Conservation (phyloP, 2,329 filamentous ascomycete species). For the Colletotrichum filicis region DNA sequence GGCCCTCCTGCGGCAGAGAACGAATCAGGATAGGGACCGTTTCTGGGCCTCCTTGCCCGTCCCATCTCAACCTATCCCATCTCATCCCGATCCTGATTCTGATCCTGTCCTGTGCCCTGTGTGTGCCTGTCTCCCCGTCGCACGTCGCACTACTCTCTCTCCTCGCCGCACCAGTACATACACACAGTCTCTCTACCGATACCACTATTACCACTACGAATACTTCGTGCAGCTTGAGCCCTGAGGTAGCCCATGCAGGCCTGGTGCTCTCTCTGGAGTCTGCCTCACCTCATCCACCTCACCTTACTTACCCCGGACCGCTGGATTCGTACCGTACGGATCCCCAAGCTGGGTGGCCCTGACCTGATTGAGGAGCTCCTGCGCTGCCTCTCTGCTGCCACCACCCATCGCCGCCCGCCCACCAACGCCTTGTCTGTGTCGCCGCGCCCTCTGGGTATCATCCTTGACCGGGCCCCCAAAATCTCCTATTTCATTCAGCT, state of each 20-base stretch:
- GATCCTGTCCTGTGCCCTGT: constrained; percentile 1
- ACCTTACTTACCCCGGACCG: not conserved
- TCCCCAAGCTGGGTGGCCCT: constrained; percentile 11
- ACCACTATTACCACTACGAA: no score
- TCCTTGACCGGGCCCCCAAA: constrained; percentile 36
- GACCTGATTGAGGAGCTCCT: constrained; percentile 6
- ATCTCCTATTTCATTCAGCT: constrained; percentile 14
- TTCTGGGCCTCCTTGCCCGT: constrained; percentile 36
- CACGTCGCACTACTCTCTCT: not conserved
- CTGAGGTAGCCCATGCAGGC: not conserved
- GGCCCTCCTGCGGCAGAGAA: constrained; percentile 46
- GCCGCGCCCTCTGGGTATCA: constrained; percentile 6
- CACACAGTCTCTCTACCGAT: not conserved
- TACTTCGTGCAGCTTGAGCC: not conserved
- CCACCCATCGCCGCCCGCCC: not conserved
- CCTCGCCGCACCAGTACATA: not conserved
- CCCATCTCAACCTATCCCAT: constrained; percentile 34
- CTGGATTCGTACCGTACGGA: constrained; percentile 30
- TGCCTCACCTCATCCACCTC: not conserved
- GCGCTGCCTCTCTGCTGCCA: constrained; percentile 5
- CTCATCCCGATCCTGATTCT: constrained; percentile 12
- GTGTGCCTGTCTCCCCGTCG: not conserved
- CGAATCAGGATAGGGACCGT: constrained; percentile 45
- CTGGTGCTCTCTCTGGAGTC: not conserved
- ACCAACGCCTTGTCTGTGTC: constrained; percentile 14